phyloP scores from a whole-genome alignment of 805 yeast species.

The Citeromyces nyonsensis region DNA sequence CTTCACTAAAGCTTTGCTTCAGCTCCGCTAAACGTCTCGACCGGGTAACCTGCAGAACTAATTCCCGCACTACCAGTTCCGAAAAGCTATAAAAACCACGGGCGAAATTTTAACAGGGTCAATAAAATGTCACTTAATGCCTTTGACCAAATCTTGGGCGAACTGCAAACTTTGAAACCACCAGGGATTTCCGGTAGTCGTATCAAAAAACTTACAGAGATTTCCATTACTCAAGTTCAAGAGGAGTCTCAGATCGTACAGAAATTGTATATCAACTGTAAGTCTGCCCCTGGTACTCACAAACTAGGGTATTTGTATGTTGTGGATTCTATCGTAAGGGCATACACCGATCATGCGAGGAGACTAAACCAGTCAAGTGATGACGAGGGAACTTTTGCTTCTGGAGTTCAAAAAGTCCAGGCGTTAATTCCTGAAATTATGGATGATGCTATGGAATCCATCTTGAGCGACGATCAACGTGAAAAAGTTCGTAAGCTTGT shows the following conservation, averaged over 20 bases:
- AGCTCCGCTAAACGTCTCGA: too few relatives aligned
- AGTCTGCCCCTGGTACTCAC: constrained; percentile 60
- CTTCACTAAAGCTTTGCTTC: too few relatives aligned
- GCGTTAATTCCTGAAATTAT: constrained; percentile 48
- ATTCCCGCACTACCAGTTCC: constrained; percentile 4
- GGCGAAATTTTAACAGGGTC: too few relatives aligned
- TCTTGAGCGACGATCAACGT: constrained; percentile 31
- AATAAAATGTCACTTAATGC: constrained; percentile 14
- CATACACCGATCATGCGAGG: constrained; percentile 53
- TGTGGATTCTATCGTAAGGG: constrained; percentile 84
- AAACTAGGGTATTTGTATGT: constrained; percentile 86
- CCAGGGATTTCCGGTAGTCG: constrained; percentile 95
- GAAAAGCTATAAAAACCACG: constrained; percentile 3
- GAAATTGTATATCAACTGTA: constrained; percentile 49
- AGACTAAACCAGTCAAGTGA: constrained; percentile 35
- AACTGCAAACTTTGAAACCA: constrained; percentile 45
- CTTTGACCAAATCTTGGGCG: constrained; percentile 30
- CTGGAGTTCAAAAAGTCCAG: constrained; percentile 54
- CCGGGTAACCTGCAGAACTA: constrained; percentile 2
- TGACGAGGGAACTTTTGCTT: constrained; percentile 57
- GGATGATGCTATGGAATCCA: constrained; percentile 42
- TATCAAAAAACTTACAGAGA: constrained; percentile 69
- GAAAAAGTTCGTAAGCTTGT: constrained; percentile 73
- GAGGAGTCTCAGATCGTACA: constrained; percentile 35
- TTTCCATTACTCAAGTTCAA: constrained; percentile 55